A percentile compares a stretch with the other conserved stretches of the same genome.
These are phyloP conservation scores for Penicillium concentricum DNA, from an alignment of 2,329 filamentous ascomycete genomes.

Conservation along the genomic window DNA sequence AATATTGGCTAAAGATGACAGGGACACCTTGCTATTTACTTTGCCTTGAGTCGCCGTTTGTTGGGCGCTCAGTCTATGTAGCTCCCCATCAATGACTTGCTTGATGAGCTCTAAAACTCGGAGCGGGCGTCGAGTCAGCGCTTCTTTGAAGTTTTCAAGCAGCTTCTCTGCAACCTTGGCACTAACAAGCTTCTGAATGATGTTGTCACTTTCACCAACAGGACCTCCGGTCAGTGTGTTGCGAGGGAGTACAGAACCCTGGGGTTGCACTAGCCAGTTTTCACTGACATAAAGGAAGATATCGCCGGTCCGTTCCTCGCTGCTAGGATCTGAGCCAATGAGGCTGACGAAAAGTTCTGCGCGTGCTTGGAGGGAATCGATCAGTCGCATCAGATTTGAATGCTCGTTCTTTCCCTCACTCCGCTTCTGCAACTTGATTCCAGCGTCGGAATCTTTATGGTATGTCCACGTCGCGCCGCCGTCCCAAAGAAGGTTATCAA, in stretches of 20 bases:
- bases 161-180: slow-evolving; percentile 45
- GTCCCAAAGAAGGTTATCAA: slow-evolving; percentile 43
- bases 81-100: slow-evolving; percentile 42
- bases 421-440: slow-evolving; percentile 31
- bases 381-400: slow-evolving; percentile 32
- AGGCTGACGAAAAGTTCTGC: slow-evolving; percentile 38
- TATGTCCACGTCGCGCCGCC: slow-evolving; percentile 42
- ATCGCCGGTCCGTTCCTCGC: slow-evolving; percentile 41
- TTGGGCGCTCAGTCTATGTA: slow-evolving; percentile 15
- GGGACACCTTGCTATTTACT: slow-evolving; percentile 26
- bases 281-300: slow-evolving; percentile 45
- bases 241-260: slow-evolving; percentile 3
- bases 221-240: slow-evolving; percentile 16
- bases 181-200: slow-evolving; percentile 39
- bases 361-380: slow-evolving; percentile 39
- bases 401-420: slow-evolving; percentile 9
- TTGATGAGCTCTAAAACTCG: slow-evolving; percentile 43
- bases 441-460: slow-evolving; percentile 17
- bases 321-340: slow-evolving; percentile 40
- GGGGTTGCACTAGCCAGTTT: slow-evolving; percentile 39
- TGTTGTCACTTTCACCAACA: slow-evolving; percentile 26
- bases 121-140: slow-evolving; percentile 40
- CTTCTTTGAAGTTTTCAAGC: slow-evolving; percentile 44
- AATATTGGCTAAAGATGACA: slow-evolving; percentile 40
- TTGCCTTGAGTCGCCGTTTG: slow-evolving; percentile 1